Base-by-base conservation (phyloP, 2,329 filamentous ascomycete species). In the Coniella vitis region DNA sequence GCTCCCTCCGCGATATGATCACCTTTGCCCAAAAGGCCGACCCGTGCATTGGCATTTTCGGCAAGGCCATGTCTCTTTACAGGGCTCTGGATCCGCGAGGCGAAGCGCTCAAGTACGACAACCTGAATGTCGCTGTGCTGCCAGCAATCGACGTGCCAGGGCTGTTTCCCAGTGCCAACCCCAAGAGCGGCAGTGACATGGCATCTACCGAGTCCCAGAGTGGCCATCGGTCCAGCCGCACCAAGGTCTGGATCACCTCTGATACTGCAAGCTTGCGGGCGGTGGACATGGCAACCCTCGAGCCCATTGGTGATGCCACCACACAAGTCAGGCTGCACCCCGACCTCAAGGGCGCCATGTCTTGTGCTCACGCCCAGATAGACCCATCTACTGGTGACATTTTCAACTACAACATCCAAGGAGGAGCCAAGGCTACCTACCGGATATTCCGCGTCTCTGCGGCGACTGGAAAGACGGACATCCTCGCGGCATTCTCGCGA, bases 391-490 rank as follows among this genome's bases (percentile, higher is more conserved):
- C 83, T 0, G 87, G 88, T 7, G 87, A 93, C 54, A 61, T 87
- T 7, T 91, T 79, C 73, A 94, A 93, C 65, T 91, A 79, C 67
- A 94, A 94, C 59, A 75, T 90, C n/a, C 73, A 81, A 0, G 62
- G 87, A 16, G 82, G 81, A 0, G 65, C 62, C 0, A 61, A 60
- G 0, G 63, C 78, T 1, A 79, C 72, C 0, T 93, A 91, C 60
- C 80, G 84, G 14, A 60, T 93, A 14, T 93, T 90, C 63, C 69
- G 75, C 1, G 76, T 81, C 2, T 83, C 76, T 16, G 76, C 80
- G 0, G 62, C 72, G 0, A 84, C 79, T 0, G 85, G 83, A 0
- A 69, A 79, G 47, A 87, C 86, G 0, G 76, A 80, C 0, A 82
- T 93, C 16, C 73, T 94, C 0, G 87, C 87, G 3, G 82, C 76